Evolutionary conservation across 2,329 filamentous ascomycete species (phyloP).

Genomic region (Cladosporium sp.): DNA sequence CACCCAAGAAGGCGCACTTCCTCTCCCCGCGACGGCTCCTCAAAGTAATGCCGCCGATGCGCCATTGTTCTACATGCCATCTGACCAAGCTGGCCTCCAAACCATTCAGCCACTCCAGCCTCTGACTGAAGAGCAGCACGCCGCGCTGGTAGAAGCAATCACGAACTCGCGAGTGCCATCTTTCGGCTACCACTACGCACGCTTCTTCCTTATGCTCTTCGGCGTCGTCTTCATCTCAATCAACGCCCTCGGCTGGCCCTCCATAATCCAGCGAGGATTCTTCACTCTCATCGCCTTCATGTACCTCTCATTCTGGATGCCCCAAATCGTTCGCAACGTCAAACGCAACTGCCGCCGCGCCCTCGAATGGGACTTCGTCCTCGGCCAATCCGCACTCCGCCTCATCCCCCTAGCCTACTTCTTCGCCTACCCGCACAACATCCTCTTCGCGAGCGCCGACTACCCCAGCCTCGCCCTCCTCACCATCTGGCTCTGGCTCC

Average conservation of each 20-base stretch:
- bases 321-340: slow-evolving; percentile 86
- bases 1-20: slow-evolving; percentile 35
- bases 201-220: slow-evolving; percentile 56
- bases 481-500: slow-evolving; percentile 77
- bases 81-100: slow-evolving; percentile 49
- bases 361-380: slow-evolving; percentile 82
- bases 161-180: slow-evolving; percentile 21
- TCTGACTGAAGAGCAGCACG: slow-evolving; percentile 11
- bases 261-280: slow-evolving; percentile 47
- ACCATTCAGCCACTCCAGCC: slow-evolving; percentile 17
- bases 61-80: slow-evolving; percentile 50
- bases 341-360: slow-evolving; percentile 88
- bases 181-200: slow-evolving; percentile 54
- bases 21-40: slow-evolving; percentile 46
- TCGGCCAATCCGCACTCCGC: slow-evolving; percentile 74
- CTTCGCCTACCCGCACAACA: slow-evolving; percentile 69
- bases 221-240: slow-evolving; percentile 53
- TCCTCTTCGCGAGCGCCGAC: slow-evolving; percentile 70
- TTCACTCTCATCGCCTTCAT: slow-evolving; percentile 59
- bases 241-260: slow-evolving; percentile 53
- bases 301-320: slow-evolving; percentile 87
- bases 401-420: slow-evolving; percentile 81
- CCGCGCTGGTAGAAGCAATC: slow-evolving; percentile 34
- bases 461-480: slow-evolving; percentile 57
- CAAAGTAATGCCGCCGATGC: slow-evolving; percentile 44